Evolutionary conservation across 2,329 filamentous ascomycete species (phyloP).

Genomic region (Colletotrichum tropicicola): DNA sequence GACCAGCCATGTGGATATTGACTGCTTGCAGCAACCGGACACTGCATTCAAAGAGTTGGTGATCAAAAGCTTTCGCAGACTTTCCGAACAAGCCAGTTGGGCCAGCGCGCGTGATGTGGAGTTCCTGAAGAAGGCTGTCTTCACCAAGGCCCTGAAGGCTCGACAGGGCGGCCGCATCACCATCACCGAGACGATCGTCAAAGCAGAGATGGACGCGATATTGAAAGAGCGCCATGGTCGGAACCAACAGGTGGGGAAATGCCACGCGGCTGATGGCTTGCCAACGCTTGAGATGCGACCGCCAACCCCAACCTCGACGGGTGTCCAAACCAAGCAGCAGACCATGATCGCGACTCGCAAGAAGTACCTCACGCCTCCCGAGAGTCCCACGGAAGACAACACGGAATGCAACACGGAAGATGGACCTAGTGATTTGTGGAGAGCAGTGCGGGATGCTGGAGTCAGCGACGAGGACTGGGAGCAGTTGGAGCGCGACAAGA

Average conservation of each 20-base stretch:
- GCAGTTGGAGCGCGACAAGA: slow-evolving; percentile 57
- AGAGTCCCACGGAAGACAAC: slow-evolving; percentile 11
- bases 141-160: slow-evolving; percentile 45
- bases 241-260: not conserved
- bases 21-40: slow-evolving; percentile 32
- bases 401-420: not conserved
- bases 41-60: slow-evolving; percentile 35
- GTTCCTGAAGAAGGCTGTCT: slow-evolving; percentile 60
- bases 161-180: slow-evolving; percentile 1
- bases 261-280: not conserved
- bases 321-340: not conserved
- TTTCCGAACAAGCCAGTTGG: slow-evolving; percentile 61
- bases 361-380: not conserved
- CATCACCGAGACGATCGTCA: slow-evolving; percentile 32
- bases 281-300: not conserved
- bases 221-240: slow-evolving; percentile 26
- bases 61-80: slow-evolving; percentile 43
- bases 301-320: slow-evolving; percentile 1
- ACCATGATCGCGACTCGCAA: not conserved
- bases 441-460: slow-evolving; percentile 57
- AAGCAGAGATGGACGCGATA: slow-evolving; percentile 35
- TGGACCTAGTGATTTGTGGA: too few species aligned
- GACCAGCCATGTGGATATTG: slow-evolving; percentile 35
- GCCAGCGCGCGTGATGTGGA: slow-evolving; percentile 71
- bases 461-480: slow-evolving; percentile 70